Percentiles rank a stretch among this genome's conserved stretches.
Conservation (phyloP, 208 protist species). For the Balamuthia mandrillaris region DNA sequence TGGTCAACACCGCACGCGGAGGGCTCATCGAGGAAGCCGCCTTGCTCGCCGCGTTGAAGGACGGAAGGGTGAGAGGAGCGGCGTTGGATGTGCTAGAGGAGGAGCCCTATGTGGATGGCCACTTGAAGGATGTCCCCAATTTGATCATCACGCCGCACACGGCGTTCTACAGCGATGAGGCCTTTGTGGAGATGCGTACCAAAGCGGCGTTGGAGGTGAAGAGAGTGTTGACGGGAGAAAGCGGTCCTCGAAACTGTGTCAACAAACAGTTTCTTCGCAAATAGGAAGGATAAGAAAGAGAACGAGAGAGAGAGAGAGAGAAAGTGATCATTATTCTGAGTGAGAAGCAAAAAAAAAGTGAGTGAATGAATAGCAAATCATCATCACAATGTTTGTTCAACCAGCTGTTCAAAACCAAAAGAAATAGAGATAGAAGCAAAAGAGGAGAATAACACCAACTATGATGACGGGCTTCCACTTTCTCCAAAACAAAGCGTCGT, state of each 20-base stretch:
- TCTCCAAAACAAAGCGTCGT: constrained; percentile 53
- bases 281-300: too few species aligned
- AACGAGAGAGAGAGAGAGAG: too few species aligned
- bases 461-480: constrained; percentile 61
- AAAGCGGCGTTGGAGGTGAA: constrained; percentile 27
- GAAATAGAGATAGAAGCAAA: constrained; percentile 64
- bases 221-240: neutral
- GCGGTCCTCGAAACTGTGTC: neutral
- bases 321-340: too few species aligned
- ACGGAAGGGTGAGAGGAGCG: neutral
- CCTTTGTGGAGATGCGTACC: constrained; percentile 25
- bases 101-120: constrained; percentile 9
- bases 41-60: neutral
- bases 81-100: constrained; percentile 19
- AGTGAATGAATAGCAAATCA: too few species aligned
- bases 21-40: neutral
- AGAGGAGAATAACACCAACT: constrained; percentile 44
- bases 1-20: neutral
- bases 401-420: constrained; percentile 62
- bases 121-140: constrained; percentile 4
- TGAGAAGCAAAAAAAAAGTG: too few species aligned
- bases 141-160: constrained; percentile 1
- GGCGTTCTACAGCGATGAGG: constrained; percentile 29
- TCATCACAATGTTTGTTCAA: too few species aligned
- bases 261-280: neutral